These are phyloP conservation scores for Cucurbitaria berberidis DNA, from an alignment of 2,329 filamentous ascomycete species.

Conservation along the genomic window DNA sequence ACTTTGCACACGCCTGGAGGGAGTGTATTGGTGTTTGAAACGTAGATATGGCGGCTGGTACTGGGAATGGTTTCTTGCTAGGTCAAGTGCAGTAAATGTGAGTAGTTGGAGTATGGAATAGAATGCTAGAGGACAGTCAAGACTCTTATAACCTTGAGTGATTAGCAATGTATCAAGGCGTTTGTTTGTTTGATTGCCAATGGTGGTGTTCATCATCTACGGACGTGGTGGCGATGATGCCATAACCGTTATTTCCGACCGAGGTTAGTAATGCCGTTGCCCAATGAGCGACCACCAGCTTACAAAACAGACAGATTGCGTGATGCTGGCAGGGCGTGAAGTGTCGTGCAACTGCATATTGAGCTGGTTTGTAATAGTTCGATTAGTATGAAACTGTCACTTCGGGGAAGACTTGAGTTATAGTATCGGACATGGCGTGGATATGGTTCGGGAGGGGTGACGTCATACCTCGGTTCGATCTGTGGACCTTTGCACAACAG, in stretches of 20 bases:
- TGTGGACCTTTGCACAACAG: neutral
- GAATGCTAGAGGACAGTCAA: constrained; percentile 4
- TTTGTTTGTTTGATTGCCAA: no score
- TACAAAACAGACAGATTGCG: constrained; percentile 39
- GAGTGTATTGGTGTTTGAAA: neutral
- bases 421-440: neutral
- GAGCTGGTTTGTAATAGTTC: constrained; percentile 10
- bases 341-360: neutral
- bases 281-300: constrained; percentile 26
- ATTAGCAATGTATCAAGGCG: constrained; percentile 37
- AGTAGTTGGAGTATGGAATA: constrained; percentile 5
- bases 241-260: constrained; percentile 39
- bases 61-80: constrained; percentile 1
- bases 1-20: neutral
- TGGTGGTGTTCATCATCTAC: no score
- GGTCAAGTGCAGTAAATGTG: constrained; percentile 1
- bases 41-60: neutral
- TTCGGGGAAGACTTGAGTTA: neutral
- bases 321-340: constrained; percentile 12
- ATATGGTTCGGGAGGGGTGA: neutral
- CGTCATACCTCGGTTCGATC: neutral
- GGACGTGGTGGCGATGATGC: constrained; percentile 39
- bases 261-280: constrained; percentile 35
- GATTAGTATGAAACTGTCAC: neutral
- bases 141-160: constrained; percentile 30